Evolutionary conservation across 352 stramenopile species (phyloP), one percentile per base, ranked within the genome.

Genomic region (Phytophthora crassamura): DNA sequence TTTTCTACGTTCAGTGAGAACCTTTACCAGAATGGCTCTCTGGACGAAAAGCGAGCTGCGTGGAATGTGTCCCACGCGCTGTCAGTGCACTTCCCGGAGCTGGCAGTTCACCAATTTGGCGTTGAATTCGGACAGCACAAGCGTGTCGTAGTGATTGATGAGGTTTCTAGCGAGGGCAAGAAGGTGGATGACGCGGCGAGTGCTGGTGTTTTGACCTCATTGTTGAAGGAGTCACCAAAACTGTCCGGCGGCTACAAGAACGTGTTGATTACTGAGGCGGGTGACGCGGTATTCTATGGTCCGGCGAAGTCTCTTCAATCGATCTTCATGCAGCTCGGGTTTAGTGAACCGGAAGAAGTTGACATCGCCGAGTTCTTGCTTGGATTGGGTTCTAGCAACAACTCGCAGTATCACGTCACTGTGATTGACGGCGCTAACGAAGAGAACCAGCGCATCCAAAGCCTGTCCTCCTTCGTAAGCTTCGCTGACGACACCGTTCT

Each of bases 351-450:
- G 35, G 39, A 61, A 40, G 22, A 52, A 10, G 22, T 47, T 14
- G 48, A 61, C 15, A 35, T 41, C n/a, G 43, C 34, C 18, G 41
- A 55, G 28, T 58, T 71, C 7, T 71, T 71, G 30, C 42, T 66
- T 32, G 36, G 55, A 20, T 49, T 71, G 10, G 53, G 63, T 32
- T 15, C 22, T 33, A 49, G 5, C 7, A 11, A 1, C 18, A 61
- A 57, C 16, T 14, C 55, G 11, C 48, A 60, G 39, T 71, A 62
- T 43, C 39, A 47, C 3, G 48, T 71, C 42, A 66, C 54, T 40
- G 41, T 66, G n/a, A 60, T 71, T 32, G 55, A 71, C 48, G 40
- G 55, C 18, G 63, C 63, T 10, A 71, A 71, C 42, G 28, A 71
- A 52, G 39, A 36, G 12, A 57, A 66, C 15, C 63, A 59, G 18